phyloP scores from a whole-genome alignment of 768 basidiomycete genomes.

The Boletellus ananiceps region DNA sequence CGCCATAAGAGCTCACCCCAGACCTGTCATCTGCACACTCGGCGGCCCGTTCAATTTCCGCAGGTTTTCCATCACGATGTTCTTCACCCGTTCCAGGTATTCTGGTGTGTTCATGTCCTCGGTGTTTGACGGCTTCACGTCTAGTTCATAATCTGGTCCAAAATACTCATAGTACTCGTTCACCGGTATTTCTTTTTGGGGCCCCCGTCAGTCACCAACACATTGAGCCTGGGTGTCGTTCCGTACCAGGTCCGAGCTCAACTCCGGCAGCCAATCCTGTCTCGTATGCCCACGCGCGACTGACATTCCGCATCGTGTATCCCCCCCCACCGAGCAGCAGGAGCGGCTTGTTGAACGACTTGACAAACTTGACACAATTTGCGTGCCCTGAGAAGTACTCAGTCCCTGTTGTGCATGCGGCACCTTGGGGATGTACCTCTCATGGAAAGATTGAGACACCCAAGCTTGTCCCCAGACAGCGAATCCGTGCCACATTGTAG shows the following conservation, averaged over 20 bases:
- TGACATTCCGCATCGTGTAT: conserved; percentile 97
- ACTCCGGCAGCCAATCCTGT: conserved; percentile 98
- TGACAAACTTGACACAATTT: conserved; percentile 95
- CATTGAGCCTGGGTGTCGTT: not conserved
- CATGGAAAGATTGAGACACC: conserved; percentile 96
- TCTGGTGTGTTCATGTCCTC: conserved; percentile 92
- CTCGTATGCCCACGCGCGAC: conserved; percentile 96
- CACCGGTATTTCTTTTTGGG: conserved; percentile 80
- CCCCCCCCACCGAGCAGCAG: conserved; percentile 94
- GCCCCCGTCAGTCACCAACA: conserved; percentile 4
- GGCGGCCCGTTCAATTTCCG: conserved; percentile 85
- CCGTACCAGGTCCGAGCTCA: conserved; percentile 76
- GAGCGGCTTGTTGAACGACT: conserved; percentile 93
- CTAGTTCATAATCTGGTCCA: conserved; percentile 93
- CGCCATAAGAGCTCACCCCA: conserved; percentile 9
- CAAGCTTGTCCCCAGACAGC: conserved; percentile 91
- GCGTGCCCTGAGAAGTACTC: conserved; percentile 67
- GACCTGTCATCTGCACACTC: conserved; percentile 87
- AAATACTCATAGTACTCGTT: conserved; percentile 99
- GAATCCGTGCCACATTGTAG: conserved; percentile 98
- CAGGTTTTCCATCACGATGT: conserved; percentile 88
- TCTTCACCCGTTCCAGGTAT: conserved; percentile 90
- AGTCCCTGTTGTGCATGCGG: not conserved
- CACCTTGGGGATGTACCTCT: conserved; percentile 45
- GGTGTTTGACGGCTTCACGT: conserved; percentile 91